A percentile compares a stretch with the other conserved stretches of the same genome.
phyloP scores from a whole-genome alignment of 495 filamentous ascomycete genomes.

The Cercophora samala region DNA sequence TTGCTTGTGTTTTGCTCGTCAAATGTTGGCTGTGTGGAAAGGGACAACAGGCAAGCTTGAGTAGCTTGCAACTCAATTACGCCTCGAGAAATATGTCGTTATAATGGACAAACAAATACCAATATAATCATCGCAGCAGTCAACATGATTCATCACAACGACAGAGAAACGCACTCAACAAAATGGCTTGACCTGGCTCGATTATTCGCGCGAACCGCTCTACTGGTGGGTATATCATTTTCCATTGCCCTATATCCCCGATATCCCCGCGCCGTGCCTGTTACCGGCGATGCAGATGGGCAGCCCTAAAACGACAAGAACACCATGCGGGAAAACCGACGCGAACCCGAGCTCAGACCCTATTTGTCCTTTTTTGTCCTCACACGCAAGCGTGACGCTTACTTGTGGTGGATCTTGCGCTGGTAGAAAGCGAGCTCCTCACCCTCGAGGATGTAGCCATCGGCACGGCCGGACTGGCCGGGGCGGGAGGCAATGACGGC shows the following conservation, averaged over 20 bases:
- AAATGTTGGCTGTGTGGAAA: not conserved
- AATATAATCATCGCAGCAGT: too few species aligned
- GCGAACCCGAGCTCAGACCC: slow-evolving; percentile 22
- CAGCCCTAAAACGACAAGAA: slow-evolving; percentile 31
- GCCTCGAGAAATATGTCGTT: too few species aligned
- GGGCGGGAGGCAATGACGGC: slow-evolving; percentile 88
- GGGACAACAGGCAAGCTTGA: too few species aligned
- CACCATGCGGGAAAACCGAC: slow-evolving; percentile 33
- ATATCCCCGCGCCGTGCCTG: slow-evolving; percentile 33
- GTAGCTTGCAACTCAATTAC: too few species aligned
- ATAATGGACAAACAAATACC: not conserved
- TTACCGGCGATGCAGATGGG: slow-evolving; percentile 27
- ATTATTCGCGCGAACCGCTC: slow-evolving; percentile 23
- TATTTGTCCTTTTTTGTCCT: slow-evolving; percentile 14
- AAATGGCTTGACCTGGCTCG: slow-evolving; percentile 16
- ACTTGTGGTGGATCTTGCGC: slow-evolving; percentile 94
- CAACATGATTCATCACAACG: not conserved
- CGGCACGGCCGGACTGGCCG: slow-evolving; percentile 91
- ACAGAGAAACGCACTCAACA: not conserved
- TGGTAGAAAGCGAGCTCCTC: slow-evolving; percentile 99
- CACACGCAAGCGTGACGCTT: slow-evolving; percentile 40
- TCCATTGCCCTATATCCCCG: slow-evolving; percentile 35
- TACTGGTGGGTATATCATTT: slow-evolving; percentile 34
- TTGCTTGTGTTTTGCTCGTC: not conserved
- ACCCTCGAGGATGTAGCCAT: slow-evolving; percentile 98